Base-by-base conservation (phyloP, 257 asterid species). In the Nemophila menziesii region DNA sequence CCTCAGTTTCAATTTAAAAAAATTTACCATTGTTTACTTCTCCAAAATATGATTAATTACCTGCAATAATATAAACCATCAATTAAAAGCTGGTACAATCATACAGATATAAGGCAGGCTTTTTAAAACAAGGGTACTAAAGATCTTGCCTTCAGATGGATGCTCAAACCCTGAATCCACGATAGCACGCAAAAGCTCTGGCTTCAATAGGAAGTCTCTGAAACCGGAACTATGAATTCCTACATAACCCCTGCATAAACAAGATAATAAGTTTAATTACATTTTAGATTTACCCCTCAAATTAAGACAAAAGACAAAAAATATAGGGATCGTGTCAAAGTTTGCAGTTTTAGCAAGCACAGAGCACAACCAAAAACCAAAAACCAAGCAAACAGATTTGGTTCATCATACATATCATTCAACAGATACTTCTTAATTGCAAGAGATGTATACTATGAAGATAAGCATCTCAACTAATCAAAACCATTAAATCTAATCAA, bases 1-100 rank as follows among this genome's bases (percentile, higher is more conserved):
- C 92, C 92, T 79, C 92, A 86, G 70, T 72, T 77, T 69, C 77
- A 74, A 69, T 66, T 70, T 58, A 67, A 86, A 40, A 81, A 61
- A 66, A 55, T 75, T 66, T 74, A 78, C 78, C 89, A 67, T 65
- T 71, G 70, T n/a, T n/a, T 75, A 86, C 77, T 56, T 81, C 92
- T 73, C 86, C 90, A 74, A 71, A 73, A 73, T 77, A 61, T 74
- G 69, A 68, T 72, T 64, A 69, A 67, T 85, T 86, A 86, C 96
- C 93, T 86, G 96, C 29, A 56, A 45, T 0, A 57, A 52, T 1
- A 1, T 29, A 5, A 29, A 13, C 36, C 36, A 29, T 29, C 36
- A 29, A 29, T 22, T 5, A 20, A 4, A n/a, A n/a, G n/a, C 9
- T 2, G 8, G 36, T 29, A 7, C 9, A 7, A 13, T 24, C 33